Evolutionary conservation across 108 stramenopile species (phyloP).

Genomic region (Cyclotella kingstonii): DNA sequence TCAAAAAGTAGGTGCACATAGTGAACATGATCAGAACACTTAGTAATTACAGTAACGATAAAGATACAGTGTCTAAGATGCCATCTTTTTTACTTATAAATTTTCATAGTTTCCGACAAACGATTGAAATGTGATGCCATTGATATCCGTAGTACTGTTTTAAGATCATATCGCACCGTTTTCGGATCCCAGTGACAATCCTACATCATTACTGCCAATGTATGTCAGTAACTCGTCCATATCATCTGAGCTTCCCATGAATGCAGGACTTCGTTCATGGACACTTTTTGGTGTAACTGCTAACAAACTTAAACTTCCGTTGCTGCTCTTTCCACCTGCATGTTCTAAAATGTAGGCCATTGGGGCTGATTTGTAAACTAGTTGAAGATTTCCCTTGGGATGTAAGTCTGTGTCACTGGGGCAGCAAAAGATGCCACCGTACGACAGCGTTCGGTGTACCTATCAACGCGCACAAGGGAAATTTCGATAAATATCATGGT

Average conservation of each 20-base stretch:
- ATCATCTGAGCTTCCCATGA: slow-evolving; percentile 83
- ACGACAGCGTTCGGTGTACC: slow-evolving; percentile 93
- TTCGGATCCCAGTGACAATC: neutral
- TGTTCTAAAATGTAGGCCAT: slow-evolving; percentile 93
- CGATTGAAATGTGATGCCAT: no score
- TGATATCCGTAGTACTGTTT: no score
- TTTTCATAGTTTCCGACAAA: no score
- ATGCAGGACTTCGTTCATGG: slow-evolving; percentile 81
- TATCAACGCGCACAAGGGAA: neutral
- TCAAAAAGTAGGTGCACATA: no score
- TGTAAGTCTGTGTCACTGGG: slow-evolving; percentile 78
- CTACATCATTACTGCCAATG: slow-evolving; percentile 16
- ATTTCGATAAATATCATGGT: neutral
- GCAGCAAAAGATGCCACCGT: slow-evolving; percentile 97
- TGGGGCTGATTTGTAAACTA: slow-evolving; percentile 89
- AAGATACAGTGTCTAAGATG: no score
- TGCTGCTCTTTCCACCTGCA: slow-evolving; percentile 84
- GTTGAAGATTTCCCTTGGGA: slow-evolving; percentile 83
- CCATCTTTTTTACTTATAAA: no score
- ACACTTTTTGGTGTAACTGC: slow-evolving; percentile 60
- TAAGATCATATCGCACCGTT: no score
- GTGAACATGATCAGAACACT: no score
- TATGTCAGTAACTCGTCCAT: slow-evolving; percentile 73
- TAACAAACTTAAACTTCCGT: slow-evolving; percentile 57
- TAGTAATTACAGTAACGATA: no score